Evolutionary conservation across 805 yeast species (phyloP), one percentile per base, ranked within the genome.

Genomic region (Starmerella cellae): DNA sequence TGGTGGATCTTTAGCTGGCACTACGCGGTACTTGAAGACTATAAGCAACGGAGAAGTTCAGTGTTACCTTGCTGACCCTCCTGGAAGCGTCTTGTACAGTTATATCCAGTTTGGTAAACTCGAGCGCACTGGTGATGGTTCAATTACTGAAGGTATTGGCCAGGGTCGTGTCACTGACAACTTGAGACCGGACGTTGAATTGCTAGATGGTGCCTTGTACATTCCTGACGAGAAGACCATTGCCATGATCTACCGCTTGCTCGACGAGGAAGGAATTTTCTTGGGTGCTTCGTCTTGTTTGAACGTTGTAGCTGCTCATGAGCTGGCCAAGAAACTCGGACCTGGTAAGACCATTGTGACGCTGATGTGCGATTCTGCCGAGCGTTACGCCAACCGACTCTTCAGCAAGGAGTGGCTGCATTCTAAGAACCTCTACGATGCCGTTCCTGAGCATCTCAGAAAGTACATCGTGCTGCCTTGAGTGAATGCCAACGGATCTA

Each of bases 111-210:
- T 81, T 4, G 74, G 76, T 16, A 88, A 88, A 26, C 66, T 77
- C 57, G 83, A 75, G 34, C 73, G 85, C 55, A 69, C 72, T 1
- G 96, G 96, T 24, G 42, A 39, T 22, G 74, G 83, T 3, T 80
- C 94, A 0, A 84, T 87, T 61, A 87, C 95, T 23, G 96, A 87
- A 64, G 96, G 96, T 26, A 84, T 87, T 63, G 96, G 96, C 23
- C 96, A 87, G 63, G 95, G 95, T 37, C 72, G 96, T 54, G 79
- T 87, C 54, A 87, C 95, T 5, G 79, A 73, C 49, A 87, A 87
- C 60, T 69, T 87, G 60, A 68, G 67, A 16, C 80, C 75, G 35
- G 95, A 83, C 48, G 64, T 84, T 23, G 78, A 69, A 8, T 60
- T 77, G 26, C 68, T 83, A 29, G 95, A 87, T 57, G 94, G 79